Percentiles rank a stretch among this genome's conserved stretches.
These are phyloP conservation scores for Solanum ossicruentum DNA, from an alignment of 257 asterid species.

Conservation along the genomic window DNA sequence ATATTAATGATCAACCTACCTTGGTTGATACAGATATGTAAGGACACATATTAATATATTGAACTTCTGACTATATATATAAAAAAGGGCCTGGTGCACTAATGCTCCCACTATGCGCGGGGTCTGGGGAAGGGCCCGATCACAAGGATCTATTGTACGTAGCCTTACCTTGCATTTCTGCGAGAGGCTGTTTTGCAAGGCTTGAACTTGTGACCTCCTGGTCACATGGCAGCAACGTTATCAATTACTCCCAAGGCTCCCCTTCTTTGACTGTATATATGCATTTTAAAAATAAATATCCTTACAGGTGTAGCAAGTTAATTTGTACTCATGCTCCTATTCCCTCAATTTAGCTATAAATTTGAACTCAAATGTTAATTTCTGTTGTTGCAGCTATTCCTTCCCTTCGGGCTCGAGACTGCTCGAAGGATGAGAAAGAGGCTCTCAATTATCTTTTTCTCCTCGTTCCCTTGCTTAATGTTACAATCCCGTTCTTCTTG, in stretches of 20 bases:
- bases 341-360: not conserved
- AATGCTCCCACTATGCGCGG: too few relatives aligned
- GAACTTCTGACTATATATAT: too few relatives aligned
- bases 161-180: too few relatives aligned
- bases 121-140: too few relatives aligned
- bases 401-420: slow-evolving; percentile 90
- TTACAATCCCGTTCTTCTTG: slow-evolving; percentile 71
- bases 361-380: not conserved
- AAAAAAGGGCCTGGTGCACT: too few relatives aligned
- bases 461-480: slow-evolving; percentile 65
- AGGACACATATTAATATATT: not conserved
- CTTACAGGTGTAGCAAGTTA: not conserved
- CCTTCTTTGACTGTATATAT: not conserved
- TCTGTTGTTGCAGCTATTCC: slow-evolving; percentile 64
- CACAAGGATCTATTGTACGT: too few relatives aligned
- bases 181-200: too few relatives aligned
- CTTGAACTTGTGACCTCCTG: too few relatives aligned
- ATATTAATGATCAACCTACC: not conserved
- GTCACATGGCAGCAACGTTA: too few relatives aligned
- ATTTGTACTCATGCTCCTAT: not conserved
- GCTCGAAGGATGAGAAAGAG: slow-evolving; percentile 95
- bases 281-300: not conserved
- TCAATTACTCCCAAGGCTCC: too few relatives aligned
- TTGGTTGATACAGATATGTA: not conserved
- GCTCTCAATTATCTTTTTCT: slow-evolving; percentile 87